Evolutionary conservation across 2,329 filamentous ascomycete genomes (phyloP), one percentile per base, ranked within the genome.

Genomic region (Lachnellula suecica): DNA sequence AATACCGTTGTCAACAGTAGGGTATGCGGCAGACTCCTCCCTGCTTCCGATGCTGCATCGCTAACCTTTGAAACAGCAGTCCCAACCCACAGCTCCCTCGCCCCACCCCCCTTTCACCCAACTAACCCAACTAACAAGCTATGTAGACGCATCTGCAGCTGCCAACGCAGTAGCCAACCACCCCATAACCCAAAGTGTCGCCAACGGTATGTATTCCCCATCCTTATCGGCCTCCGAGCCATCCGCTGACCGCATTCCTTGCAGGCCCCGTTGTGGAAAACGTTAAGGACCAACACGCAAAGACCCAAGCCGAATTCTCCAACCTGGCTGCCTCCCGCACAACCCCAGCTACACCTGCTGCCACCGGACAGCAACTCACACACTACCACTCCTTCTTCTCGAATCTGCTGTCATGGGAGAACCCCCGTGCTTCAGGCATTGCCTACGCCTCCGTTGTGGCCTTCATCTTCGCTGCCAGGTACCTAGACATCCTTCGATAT

Each of bases 301-400:
- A 82, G 74, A 79, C 81, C 50, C 69, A 74, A 50, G 66, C 68
- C 60, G 82, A 85, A 72, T 72, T 84, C 58, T 77, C 76, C 64
- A 82, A 81, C 67, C 75, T 84, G 44, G 80, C 80, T 63, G 77
- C 77, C 56, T 68, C 81, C 60, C 80, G 81, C 66, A 75, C 75
- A 66, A 79, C 79, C 45, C 82, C 81, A 49, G 59, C 71, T 46
- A 72, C 74, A 52, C 74, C 75, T 29, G 75, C 82, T 63, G 81
- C 79, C 56, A 84, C 80, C 43, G 82, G 81, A 63, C 82, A 86
- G 69, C 79, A 79, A 46, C 70, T 87, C 65, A 87, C 83, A 53
- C 82, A 86, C 70, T 88, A 87, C 69, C 84, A 88, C 73, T 87
- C 83, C 15, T 82, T 87, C 72, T 88, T 88, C 71, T 80, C 79